Conservation (phyloP, 2,329 filamentous ascomycete genomes). For the Westerdykella aurantiaca region DNA sequence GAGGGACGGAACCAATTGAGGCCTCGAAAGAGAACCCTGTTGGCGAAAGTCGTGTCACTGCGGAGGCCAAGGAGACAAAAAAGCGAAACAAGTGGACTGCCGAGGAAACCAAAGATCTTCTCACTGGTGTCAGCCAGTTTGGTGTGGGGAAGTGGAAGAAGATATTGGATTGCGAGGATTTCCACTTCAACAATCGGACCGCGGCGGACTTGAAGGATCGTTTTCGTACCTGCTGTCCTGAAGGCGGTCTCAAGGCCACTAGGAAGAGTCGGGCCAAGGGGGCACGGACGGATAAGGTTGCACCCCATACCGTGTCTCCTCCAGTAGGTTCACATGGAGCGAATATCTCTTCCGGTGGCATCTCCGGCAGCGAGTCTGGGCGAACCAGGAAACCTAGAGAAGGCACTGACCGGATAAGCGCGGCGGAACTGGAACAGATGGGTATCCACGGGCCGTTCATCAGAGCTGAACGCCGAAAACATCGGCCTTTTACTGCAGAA, state of each 20-base stretch:
- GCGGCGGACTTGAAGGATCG: constrained; percentile 60
- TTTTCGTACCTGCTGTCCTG: constrained; percentile 51
- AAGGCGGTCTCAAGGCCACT: constrained; percentile 23
- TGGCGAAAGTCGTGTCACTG: too few relatives aligned
- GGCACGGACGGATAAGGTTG: neutral
- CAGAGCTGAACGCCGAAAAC: neutral
- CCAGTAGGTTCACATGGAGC: neutral
- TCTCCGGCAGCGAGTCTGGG: neutral
- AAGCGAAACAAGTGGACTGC: constrained; percentile 58
- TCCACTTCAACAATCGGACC: constrained; percentile 54
- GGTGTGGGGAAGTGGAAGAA: constrained; percentile 61
- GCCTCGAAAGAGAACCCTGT: constrained; percentile 1
- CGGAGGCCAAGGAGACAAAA: constrained; percentile 34
- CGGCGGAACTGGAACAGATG: constrained; percentile 36
- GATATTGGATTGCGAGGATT: constrained; percentile 53
- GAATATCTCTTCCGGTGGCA: neutral
- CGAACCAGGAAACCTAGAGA: constrained; percentile 5
- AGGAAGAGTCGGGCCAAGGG: constrained; percentile 38
- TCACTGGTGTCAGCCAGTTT: constrained; percentile 55
- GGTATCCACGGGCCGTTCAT: constrained; percentile 48
- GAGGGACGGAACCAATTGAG: too few relatives aligned
- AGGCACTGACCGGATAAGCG: constrained; percentile 17
- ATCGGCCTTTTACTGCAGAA: constrained; percentile 43
- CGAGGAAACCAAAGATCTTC: constrained; percentile 54
- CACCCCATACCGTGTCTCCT: neutral